Conservation (phyloP, 2,329 filamentous ascomycete genomes). For the Drechslera avenae region DNA sequence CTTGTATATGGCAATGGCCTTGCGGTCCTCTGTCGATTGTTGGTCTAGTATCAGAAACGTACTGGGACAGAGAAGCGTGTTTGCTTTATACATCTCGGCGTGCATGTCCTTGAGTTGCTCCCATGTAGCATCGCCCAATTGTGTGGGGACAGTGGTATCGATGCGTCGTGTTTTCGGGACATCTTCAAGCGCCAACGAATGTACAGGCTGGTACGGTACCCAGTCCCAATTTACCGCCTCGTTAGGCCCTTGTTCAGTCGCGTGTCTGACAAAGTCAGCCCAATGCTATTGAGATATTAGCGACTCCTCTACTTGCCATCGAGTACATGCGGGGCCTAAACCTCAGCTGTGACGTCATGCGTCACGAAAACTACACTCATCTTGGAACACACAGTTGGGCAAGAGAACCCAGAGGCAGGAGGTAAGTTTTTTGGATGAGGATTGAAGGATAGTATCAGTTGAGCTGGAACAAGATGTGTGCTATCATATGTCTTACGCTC, state of each 20-base stretch:
- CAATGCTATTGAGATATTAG: neutral
- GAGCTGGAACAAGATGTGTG: too few species aligned
- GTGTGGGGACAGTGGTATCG: conserved; percentile 1
- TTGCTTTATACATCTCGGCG: neutral
- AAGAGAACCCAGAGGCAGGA: too few species aligned
- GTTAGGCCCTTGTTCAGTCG: neutral
- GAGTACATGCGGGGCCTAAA: neutral
- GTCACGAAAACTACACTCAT: neutral
- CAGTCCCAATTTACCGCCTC: neutral
- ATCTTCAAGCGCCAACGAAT: neutral
- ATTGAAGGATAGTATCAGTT: too few species aligned
- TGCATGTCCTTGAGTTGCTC: neutral
- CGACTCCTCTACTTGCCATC: neutral
- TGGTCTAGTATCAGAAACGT: conserved; percentile 12
- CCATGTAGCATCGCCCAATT: conserved; percentile 6
- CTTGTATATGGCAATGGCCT: conserved; percentile 8
- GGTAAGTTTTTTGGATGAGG: too few species aligned
- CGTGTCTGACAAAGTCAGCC: neutral
- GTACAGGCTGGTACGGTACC: neutral
- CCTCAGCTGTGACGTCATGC: neutral
- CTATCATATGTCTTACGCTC: too few species aligned
- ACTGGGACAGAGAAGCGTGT: neutral
- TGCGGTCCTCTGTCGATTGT: conserved; percentile 11
- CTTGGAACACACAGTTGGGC: too few species aligned
- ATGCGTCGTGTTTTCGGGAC: neutral